Conservation (phyloP, 2,329 filamentous ascomycete species). For the Talaromyces sp. region DNA sequence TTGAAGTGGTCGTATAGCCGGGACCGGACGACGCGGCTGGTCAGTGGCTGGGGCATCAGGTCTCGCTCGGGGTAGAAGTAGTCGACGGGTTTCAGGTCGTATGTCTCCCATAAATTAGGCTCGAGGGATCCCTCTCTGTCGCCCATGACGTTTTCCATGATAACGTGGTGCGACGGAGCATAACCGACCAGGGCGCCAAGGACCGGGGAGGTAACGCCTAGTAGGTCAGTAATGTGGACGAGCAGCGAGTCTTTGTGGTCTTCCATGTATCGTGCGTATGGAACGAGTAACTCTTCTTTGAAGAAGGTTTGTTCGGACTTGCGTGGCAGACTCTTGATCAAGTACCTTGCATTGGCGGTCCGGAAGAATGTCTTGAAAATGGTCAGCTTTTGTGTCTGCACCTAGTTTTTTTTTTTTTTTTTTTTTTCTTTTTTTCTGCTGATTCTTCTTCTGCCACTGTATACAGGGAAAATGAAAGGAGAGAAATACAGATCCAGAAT, state of each 20-base stretch:
- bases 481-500: conserved; percentile 60
- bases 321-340: conserved; percentile 67
- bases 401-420: neutral
- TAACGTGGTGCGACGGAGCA: conserved; percentile 65
- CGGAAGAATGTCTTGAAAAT: conserved; percentile 60
- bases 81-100: conserved; percentile 67
- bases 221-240: conserved; percentile 66
- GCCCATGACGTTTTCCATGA: conserved; percentile 71
- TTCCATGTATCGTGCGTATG: conserved; percentile 62
- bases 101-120: conserved; percentile 60
- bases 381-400: neutral
- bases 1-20: conserved; percentile 63
- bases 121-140: conserved; percentile 47
- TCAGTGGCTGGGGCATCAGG: conserved; percentile 58
- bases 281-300: conserved; percentile 58
- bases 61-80: conserved; percentile 75
- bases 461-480: neutral
- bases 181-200: conserved; percentile 57
- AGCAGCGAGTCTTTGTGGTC: conserved; percentile 57
- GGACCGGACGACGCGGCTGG: conserved; percentile 60
- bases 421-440: neutral
- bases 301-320: conserved; percentile 68
- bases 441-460: neutral
- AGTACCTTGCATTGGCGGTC: conserved; percentile 60
- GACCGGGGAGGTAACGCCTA: conserved; percentile 52